Base-by-base conservation (phyloP, 768 basidiomycete genomes). In the Mycena latifolia region DNA sequence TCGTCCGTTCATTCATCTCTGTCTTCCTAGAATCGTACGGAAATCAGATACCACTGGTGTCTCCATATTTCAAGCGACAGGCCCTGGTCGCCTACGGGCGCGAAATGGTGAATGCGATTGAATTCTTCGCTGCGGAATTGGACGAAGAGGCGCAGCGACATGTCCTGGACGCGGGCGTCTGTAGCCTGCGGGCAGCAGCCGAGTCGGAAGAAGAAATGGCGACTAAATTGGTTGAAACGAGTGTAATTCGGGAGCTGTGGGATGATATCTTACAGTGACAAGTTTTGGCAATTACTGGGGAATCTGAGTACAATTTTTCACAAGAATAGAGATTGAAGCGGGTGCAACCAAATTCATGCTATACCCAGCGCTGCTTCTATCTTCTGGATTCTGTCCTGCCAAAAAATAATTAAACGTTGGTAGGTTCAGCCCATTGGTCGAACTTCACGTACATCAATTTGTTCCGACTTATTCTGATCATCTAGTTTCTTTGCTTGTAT, bases 1-100 rank as follows among this genome's bases (percentile, higher is more conserved):
- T 58, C 8, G 64, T 71, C 25, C 62, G 69, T 27, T 22, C 66
- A 39, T 78, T 77, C 52, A 67, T 69, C 5, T 45, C 62, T 28
- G 33, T 31, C 5, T 74, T 77, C 50, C 60, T 73, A 22, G 43
- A 52, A 22, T 61, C 70, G 4, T 77, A 72, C 35, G 65, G 45
- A 17, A 28, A 53, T 3, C 24, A 29, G 17, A 25, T 43, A 7
- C 53, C 41, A 41, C 60, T 47, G 1, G 60, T 62, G 20, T 75
- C 74, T 14, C 46, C 46, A 14, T 52, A 63, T 7, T 75, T 74
- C 50, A 65, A 72, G 27, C 69, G 72, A 29, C 69, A 71, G 18
- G 55, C 65, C 24, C 54, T 77, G n/a, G 48, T 74, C 18, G 63
- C 77, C 9, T 71, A 78, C 66, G 77, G 75, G 17, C 72, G 77